Evolutionary conservation across 2,329 filamentous ascomycete species (phyloP).

Genomic region (Penicillium thymicola): DNA sequence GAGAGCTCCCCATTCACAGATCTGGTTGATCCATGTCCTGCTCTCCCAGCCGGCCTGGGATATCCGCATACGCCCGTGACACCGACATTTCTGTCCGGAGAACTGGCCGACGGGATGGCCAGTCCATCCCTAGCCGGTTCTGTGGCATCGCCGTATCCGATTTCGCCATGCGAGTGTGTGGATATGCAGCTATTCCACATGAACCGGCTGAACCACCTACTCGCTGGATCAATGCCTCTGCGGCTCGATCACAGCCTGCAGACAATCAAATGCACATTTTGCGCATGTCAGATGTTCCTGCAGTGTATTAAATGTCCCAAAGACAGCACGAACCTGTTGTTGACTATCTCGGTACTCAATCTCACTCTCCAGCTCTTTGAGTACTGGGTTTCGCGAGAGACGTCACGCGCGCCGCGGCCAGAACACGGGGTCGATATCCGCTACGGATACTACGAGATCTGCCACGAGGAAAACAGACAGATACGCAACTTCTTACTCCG

Average conservation of each 20-base stretch:
- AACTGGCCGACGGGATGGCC: conserved; percentile 26
- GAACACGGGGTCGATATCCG: conserved; percentile 20
- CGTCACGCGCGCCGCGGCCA: conserved; percentile 9
- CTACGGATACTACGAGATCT: conserved; percentile 34
- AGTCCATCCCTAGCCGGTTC: conserved; percentile 30
- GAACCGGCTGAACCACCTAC: conserved; percentile 32
- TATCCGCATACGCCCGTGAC: conserved; percentile 30
- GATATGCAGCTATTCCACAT: conserved; percentile 31
- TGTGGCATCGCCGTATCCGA: conserved; percentile 21
- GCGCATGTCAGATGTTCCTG: conserved; percentile 29
- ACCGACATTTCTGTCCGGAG: conserved; percentile 30
- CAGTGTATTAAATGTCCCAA: conserved; percentile 32
- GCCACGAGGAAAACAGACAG: conserved; percentile 27
- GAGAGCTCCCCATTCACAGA: conserved; percentile 19
- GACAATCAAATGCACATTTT: conserved; percentile 29
- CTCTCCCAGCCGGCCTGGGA: conserved; percentile 18
- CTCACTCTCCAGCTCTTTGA: conserved; percentile 31
- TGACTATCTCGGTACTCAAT: conserved; percentile 33
- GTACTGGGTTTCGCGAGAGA: conserved; percentile 30
- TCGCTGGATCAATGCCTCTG: conserved; percentile 23
- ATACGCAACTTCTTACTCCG: conserved; percentile 30
- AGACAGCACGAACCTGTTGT: conserved; percentile 27
- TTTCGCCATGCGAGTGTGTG: conserved; percentile 29
- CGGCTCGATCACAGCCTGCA: conserved; percentile 36
- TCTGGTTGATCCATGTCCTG: conserved; percentile 15